phyloP scores from a whole-genome alignment of 345 rosid species.

The Pistacia atlantica region DNA sequence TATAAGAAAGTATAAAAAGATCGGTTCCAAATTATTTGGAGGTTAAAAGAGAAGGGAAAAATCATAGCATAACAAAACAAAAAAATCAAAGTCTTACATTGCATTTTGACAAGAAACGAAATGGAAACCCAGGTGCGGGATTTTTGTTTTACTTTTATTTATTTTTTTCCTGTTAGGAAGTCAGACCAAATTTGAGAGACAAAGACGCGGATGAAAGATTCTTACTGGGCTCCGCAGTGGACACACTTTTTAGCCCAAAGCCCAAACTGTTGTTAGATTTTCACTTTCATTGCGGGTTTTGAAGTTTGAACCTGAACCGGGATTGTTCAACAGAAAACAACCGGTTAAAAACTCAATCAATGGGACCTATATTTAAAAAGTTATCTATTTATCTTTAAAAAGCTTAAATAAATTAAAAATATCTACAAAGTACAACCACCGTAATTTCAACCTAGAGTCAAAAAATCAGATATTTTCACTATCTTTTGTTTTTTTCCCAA shows the following conservation, averaged over 20 bases:
- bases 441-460: too few relatives aligned
- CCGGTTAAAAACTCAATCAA: too few relatives aligned
- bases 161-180: neutral
- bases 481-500: too few relatives aligned
- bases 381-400: too few relatives aligned
- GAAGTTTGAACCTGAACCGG: too few relatives aligned
- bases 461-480: too few relatives aligned
- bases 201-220: neutral
- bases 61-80: neutral
- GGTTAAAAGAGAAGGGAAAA: neutral
- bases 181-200: neutral
- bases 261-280: too few relatives aligned
- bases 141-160: neutral
- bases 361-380: too few relatives aligned
- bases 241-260: neutral
- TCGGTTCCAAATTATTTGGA: neutral
- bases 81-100: slow-evolving; percentile 1
- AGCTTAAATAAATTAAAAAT: too few relatives aligned
- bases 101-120: neutral
- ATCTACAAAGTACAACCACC: too few relatives aligned
- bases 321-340: too few relatives aligned
- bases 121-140: neutral
- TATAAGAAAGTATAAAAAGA: neutral
- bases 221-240: neutral
- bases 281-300: too few relatives aligned